Conservation (phyloP, 768 basidiomycete species). For the Cyclocybe cylindracea region DNA sequence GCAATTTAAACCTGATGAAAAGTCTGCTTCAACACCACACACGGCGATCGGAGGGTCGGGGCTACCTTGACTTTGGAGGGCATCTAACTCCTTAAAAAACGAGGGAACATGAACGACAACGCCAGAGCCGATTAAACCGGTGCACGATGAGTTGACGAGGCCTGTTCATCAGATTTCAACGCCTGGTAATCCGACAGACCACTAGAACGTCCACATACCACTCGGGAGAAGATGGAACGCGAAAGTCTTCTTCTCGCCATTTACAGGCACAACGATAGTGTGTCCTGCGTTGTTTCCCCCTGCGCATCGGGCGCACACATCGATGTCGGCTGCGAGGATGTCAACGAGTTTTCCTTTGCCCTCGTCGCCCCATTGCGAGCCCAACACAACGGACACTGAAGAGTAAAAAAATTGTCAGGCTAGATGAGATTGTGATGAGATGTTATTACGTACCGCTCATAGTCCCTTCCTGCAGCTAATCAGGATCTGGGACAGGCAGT, state of each 20-base stretch:
- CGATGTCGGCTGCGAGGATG: constrained; percentile 85
- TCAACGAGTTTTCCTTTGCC: constrained; percentile 97
- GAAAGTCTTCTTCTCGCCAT: constrained; percentile 78
- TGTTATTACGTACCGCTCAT: constrained; percentile 33
- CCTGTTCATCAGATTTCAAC: constrained; percentile 41
- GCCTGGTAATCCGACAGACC: constrained; percentile 2
- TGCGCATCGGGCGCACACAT: constrained; percentile 94
- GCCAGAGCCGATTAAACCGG: constrained; percentile 88
- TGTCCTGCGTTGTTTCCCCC: constrained; percentile 99
- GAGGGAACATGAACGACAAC: constrained; percentile 97
- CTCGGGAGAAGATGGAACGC: constrained; percentile 96
- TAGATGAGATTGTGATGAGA: constrained; percentile 20
- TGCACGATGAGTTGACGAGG: constrained; percentile 83
- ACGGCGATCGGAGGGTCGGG: neutral
- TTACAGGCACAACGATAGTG: constrained; percentile 86
- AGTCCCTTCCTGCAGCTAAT: neutral
- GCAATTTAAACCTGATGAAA: constrained; percentile 74
- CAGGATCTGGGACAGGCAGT: neutral
- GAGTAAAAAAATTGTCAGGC: constrained; percentile 11
- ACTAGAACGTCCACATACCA: constrained; percentile 49
- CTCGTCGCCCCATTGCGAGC: constrained; percentile 92
- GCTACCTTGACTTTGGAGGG: constrained; percentile 79
- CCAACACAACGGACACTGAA: constrained; percentile 72
- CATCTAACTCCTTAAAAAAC: constrained; percentile 92
- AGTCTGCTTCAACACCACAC: neutral